Percentiles rank a stretch among this genome's conserved stretches.
These are phyloP conservation scores for Leucosporidium scottii DNA, from an alignment of 768 basidiomycete species.

Conservation along the genomic window DNA sequence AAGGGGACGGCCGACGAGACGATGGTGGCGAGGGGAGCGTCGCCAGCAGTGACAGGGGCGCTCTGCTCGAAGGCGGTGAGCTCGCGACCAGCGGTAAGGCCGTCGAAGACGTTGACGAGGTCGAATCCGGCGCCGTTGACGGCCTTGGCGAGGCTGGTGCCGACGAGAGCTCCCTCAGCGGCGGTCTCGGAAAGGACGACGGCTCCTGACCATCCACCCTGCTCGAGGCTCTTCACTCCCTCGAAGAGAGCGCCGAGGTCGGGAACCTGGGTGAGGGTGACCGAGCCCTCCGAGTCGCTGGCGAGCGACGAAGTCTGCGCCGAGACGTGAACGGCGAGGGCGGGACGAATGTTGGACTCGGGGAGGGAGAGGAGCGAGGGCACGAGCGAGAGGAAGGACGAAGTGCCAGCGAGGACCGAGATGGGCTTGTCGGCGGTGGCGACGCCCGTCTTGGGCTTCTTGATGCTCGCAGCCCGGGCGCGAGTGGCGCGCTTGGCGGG, in stretches of 20 bases:
- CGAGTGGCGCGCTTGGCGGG: slow-evolving; percentile 5
- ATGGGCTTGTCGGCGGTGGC: slow-evolving; percentile 33
- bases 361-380: slow-evolving; percentile 70
- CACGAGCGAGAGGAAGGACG: slow-evolving; percentile 76
- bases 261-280: slow-evolving; percentile 61
- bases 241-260: slow-evolving; percentile 63
- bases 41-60: slow-evolving; percentile 42
- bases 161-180: slow-evolving; percentile 64
- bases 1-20: slow-evolving; percentile 55
- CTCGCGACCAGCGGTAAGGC: slow-evolving; percentile 71
- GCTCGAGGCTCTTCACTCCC: slow-evolving; percentile 52
- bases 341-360: slow-evolving; percentile 53
- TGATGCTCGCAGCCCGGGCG: background rate
- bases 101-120: slow-evolving; percentile 85
- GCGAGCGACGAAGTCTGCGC: slow-evolving; percentile 54
- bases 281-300: slow-evolving; percentile 46
- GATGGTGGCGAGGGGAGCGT: slow-evolving; percentile 48
- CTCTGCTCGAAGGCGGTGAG: slow-evolving; percentile 53
- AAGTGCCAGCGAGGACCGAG: slow-evolving; percentile 59
- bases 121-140: slow-evolving; percentile 52
- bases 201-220: slow-evolving; percentile 50
- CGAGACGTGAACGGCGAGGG: slow-evolving; percentile 78
- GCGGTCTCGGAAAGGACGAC: slow-evolving; percentile 77
- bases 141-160: slow-evolving; percentile 68
- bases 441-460: slow-evolving; percentile 4